These are phyloP conservation scores for Botrytis paeoniae DNA, from an alignment of 2,329 filamentous ascomycete species.

Conservation along the genomic window DNA sequence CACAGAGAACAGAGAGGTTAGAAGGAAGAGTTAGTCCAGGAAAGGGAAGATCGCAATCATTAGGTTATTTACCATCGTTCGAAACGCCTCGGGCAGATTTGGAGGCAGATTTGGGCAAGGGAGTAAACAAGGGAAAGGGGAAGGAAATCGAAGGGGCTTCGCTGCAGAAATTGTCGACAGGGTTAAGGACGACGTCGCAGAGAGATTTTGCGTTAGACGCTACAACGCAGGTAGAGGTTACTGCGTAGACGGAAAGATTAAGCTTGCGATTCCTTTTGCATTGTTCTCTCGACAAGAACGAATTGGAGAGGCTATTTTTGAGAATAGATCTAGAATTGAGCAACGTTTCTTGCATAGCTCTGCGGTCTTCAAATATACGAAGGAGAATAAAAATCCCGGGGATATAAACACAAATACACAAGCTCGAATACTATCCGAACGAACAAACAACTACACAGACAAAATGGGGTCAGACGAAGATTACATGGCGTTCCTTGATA, in stretches of 20 bases:
- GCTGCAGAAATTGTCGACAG: neutral
- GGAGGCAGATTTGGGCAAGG: neutral
- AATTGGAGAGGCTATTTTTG: neutral
- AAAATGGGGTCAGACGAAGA: constrained; percentile 74
- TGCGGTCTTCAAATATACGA: neutral
- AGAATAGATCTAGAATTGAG: neutral
- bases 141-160: neutral
- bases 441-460: neutral
- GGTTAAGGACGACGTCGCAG: neutral
- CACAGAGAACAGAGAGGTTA: neutral
- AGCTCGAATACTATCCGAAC: neutral
- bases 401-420: neutral
- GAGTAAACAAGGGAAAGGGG: neutral
- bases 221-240: neutral
- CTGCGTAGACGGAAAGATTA: constrained; percentile 4
- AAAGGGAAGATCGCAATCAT: constrained; percentile 13
- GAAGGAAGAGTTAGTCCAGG: neutral
- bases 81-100: neutral
- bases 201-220: neutral
- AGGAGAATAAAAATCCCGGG: neutral
- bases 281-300: neutral
- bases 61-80: constrained; percentile 6
- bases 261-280: neutral
- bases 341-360: neutral
- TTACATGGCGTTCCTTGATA: constrained; percentile 81